Percentiles rank a stretch among this genome's conserved stretches.
Evolutionary conservation across 306 rosid genomes (phyloP).

Genomic region (Quercus aquifolioides): DNA sequence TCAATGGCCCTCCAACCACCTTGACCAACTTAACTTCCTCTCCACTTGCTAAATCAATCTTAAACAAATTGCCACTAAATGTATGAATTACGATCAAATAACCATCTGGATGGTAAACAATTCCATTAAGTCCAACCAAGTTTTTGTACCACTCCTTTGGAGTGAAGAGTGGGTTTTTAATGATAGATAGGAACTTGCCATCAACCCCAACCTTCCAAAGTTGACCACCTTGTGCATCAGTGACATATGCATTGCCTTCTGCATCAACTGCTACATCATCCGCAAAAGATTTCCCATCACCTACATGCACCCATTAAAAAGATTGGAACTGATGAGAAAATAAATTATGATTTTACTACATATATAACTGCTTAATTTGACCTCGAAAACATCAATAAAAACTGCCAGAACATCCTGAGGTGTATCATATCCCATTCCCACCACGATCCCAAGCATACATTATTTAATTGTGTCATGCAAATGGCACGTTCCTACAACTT

Average conservation of each 20-base stretch:
- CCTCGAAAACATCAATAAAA: neutral
- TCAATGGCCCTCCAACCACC: conserved; percentile 52
- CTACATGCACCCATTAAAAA: conserved; percentile 32
- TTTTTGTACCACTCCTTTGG: conserved; percentile 77
- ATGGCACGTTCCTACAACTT: neutral
- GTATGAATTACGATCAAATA: conserved; percentile 75
- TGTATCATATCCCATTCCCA: neutral
- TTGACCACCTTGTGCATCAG: conserved; percentile 53
- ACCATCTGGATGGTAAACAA: conserved; percentile 88
- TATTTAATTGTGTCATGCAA: neutral
- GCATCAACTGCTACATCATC: conserved; percentile 88
- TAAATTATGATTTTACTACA: neutral
- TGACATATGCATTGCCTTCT: conserved; percentile 84
- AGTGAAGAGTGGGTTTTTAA: conserved; percentile 59
- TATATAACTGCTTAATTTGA: neutral
- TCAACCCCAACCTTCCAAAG: conserved; percentile 88
- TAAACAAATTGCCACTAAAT: conserved; percentile 63
- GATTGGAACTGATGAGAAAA: neutral
- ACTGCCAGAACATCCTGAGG: neutral
- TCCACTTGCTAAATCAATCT: conserved; percentile 60
- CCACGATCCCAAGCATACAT: neutral
- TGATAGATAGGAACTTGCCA: conserved; percentile 52
- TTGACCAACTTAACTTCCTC: conserved; percentile 59
- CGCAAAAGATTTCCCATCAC: conserved; percentile 65
- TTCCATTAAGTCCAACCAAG: conserved; percentile 76